A percentile compares a stretch with the other conserved stretches of the same genome.
Conservation (phyloP, 148 eudicot species). For the Rhododendron ferrugineum region DNA sequence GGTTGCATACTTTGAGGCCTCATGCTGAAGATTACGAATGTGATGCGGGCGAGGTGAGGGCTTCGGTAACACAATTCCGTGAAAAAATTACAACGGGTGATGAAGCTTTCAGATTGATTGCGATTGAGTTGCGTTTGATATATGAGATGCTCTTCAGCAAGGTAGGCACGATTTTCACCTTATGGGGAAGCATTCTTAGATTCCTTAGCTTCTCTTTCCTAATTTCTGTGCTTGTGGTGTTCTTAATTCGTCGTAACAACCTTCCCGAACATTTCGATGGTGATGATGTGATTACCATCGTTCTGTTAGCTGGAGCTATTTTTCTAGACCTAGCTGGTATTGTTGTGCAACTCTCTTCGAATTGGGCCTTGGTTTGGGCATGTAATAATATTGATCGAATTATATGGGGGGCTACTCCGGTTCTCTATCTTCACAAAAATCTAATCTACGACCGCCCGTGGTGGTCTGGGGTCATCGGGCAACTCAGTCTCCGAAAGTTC, state of each 20-base stretch:
- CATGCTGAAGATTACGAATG: neutral
- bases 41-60: fast-evolving
- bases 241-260: neutral
- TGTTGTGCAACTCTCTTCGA: neutral
- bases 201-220: neutral
- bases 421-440: neutral
- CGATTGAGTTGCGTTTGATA: neutral
- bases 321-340: neutral
- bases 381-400: neutral
- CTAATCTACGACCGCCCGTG: neutral
- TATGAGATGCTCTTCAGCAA: neutral
- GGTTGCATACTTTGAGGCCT: neutral
- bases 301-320: neutral
- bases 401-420: neutral
- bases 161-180: neutral
- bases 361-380: neutral
- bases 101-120: neutral
- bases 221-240: neutral
- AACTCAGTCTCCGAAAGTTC: neutral
- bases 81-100: neutral
- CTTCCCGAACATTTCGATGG: neutral
- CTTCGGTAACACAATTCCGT: neutral
- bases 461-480: neutral
- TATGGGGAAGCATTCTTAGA: neutral
- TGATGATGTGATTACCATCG: neutral